A percentile compares a stretch with the other conserved stretches of the same genome.
Conservation (phyloP, 106 monocot species). For the Triglochin maritima region DNA sequence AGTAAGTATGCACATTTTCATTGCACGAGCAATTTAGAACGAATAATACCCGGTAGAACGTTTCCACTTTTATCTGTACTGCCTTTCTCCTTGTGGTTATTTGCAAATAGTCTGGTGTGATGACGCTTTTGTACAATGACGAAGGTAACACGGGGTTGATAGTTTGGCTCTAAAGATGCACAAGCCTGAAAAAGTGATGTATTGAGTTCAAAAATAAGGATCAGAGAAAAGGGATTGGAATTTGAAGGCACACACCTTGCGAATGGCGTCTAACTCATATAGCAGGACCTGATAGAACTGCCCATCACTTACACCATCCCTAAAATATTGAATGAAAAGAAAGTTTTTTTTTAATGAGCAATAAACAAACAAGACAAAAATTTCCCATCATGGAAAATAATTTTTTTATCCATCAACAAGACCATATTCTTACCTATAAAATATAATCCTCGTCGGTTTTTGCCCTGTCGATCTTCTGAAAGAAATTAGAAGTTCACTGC, state of each 20-base stretch:
- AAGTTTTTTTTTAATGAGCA: neutral
- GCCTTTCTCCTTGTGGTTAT: constrained; percentile 71
- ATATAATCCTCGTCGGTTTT: constrained; percentile 79
- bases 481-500: constrained; percentile 75
- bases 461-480: constrained; percentile 76
- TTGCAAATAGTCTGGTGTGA: constrained; percentile 68
- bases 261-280: constrained; percentile 87
- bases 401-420: neutral
- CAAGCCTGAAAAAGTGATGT: constrained; percentile 41
- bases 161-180: constrained; percentile 76
- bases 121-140: constrained; percentile 86
- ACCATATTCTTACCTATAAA: constrained; percentile 48
- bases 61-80: constrained; percentile 83
- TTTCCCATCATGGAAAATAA: neutral
- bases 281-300: constrained; percentile 85
- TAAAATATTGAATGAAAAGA: constrained; percentile 7
- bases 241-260: constrained; percentile 41
- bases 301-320: constrained; percentile 90
- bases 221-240: neutral
- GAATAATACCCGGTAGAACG: constrained; percentile 62
- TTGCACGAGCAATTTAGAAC: neutral
- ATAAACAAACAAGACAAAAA: neutral
- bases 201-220: neutral
- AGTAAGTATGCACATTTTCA: neutral
- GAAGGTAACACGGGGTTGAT: constrained; percentile 87